A percentile compares a stretch with the other conserved stretches of the same genome.
Conservation (phyloP, 176 grass and related monocot genomes). For the barley (Hordeum vulgare) region MorexV3_pseudomolecules_assembly NC_058520.1:514789374-514789873, state of each 20-base stretch:
- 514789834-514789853: too few relatives aligned
- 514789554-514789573: background rate
- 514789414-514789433: background rate
- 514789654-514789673: too few relatives aligned
- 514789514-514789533: background rate
- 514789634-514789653: too few relatives aligned
- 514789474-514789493: background rate
- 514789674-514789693: too few relatives aligned
- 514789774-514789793: background rate
- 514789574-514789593: too few relatives aligned
- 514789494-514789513: background rate
- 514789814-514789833: too few relatives aligned
- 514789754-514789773: background rate
- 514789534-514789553: background rate
- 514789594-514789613: too few relatives aligned
- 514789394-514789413: background rate
- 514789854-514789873: too few relatives aligned
- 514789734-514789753: background rate
- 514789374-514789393: too few relatives aligned
- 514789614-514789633: background rate
- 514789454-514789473: background rate
- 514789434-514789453: background rate
- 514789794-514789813: background rate
- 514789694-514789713: too few relatives aligned
- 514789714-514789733: background rate